Evolutionary conservation across 768 basidiomycete genomes (phyloP).

Genomic region (Leccinum fibrillosum): DNA sequence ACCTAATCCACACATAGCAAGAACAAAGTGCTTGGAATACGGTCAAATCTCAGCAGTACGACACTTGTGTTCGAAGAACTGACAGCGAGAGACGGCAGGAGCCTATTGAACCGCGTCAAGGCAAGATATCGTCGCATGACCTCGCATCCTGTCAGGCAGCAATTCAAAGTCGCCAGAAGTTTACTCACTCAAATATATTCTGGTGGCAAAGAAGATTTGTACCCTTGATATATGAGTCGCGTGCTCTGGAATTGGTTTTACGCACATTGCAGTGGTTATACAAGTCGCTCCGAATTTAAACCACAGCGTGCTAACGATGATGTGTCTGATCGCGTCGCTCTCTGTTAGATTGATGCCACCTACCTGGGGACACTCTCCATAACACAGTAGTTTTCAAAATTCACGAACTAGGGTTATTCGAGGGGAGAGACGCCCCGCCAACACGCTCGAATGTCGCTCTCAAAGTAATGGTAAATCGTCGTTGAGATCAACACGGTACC

Average conservation of each 20-base stretch:
- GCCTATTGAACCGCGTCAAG: background rate
- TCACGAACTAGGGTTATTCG: background rate
- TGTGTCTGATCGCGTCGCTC: background rate
- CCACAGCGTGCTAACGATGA: background rate
- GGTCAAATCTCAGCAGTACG: background rate
- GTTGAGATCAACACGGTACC: background rate
- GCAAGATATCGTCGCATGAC: constrained; percentile 6
- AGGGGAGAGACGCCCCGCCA: background rate
- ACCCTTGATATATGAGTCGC: background rate
- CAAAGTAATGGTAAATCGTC: constrained; percentile 3
- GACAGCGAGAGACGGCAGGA: constrained; percentile 2
- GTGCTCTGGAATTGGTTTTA: background rate
- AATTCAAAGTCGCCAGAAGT: background rate
- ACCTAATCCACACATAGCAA: constrained; percentile 4
- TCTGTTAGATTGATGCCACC: background rate
- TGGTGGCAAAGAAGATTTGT: constrained; percentile 3
- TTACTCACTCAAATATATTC: constrained; percentile 7
- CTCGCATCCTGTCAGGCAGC: background rate
- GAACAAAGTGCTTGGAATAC: background rate
- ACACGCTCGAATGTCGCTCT: background rate
- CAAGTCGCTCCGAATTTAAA: background rate
- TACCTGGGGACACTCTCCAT: background rate
- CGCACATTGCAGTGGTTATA: constrained; percentile 1
- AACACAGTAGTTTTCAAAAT: constrained; percentile 1
- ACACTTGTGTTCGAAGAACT: background rate